Base-by-base conservation (phyloP, 2,329 filamentous ascomycete species). In the Botrytis sinoallii region DNA sequence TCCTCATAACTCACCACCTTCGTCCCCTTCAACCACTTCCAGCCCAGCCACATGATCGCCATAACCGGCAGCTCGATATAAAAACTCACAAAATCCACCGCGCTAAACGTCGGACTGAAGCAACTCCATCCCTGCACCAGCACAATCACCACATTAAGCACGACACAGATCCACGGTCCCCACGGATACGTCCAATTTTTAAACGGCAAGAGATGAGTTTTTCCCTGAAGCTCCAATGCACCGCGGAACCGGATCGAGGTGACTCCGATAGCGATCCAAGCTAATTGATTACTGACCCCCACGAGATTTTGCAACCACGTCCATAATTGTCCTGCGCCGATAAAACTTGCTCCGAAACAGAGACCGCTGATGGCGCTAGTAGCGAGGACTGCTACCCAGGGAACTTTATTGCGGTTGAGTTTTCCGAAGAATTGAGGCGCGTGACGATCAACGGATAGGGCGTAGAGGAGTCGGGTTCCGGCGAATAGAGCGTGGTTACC, bases 251-350 rank as follows among this genome's bases (percentile, higher is more conserved):
- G 88, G n/a, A 92, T 82, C 0, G 88, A 91, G 0, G 90, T 87
- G 71, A 91, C 84, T 10, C 89, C 87, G 74, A 92, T 92, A 73
- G 88, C 85, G 76, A 88, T 86, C 89, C 90, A 92, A 68, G 88
- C 88, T 7, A 92, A 82, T 81, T 91, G 90, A 79, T 91, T 91
- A 0, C 89, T 91, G 0, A 92, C 90, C 18, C 89, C 89, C 72
- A 92, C 88, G 64, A 92, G 86, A 74, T 91, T 91, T 79, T 91
- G 89, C 29, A 91, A 81, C 89, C 90, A 91, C 1, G 85, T 86
- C 89, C 89, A 91, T 7, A 91, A 81, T 76, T 91, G 85, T 0
- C 90, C 89, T 0, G 89, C 89, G 0, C 89, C 88, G 71, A 91
- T 90, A 75, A 90, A 91, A 77, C 87, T 90, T 0, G 89, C 88